A percentile compares a stretch with the other conserved stretches of the same genome.
These are phyloP conservation scores for Diplocarpon rosae DNA, from an alignment of 2,329 filamentous ascomycete genomes.

Conservation along the genomic window DNA sequence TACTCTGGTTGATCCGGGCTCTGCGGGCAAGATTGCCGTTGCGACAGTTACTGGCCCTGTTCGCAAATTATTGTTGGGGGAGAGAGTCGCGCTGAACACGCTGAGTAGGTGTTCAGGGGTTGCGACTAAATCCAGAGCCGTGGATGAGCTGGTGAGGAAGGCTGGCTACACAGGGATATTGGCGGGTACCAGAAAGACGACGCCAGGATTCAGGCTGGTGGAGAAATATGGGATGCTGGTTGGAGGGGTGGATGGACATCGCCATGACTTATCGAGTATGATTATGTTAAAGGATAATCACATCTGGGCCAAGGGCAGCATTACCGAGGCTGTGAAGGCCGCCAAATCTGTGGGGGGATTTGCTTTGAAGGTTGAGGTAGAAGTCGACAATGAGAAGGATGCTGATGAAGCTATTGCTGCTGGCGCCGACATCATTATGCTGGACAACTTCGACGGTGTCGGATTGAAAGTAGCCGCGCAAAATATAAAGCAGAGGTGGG, in stretches of 20 bases:
- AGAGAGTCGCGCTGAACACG: slow-evolving; percentile 85
- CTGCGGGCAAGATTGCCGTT: slow-evolving; percentile 42
- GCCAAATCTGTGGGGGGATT: slow-evolving; percentile 82
- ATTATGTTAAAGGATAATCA: slow-evolving; percentile 99
- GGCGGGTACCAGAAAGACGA: slow-evolving; percentile 95
- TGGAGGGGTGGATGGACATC: slow-evolving; percentile 82
- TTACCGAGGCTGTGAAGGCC: slow-evolving; percentile 73
- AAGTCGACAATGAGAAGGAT: slow-evolving; percentile 79
- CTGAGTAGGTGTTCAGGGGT: slow-evolving; percentile 86
- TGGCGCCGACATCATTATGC: slow-evolving; percentile 91
- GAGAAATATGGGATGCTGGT: slow-evolving; percentile 98
- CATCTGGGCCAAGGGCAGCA: slow-evolving; percentile 82
- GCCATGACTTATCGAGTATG: slow-evolving; percentile 88
- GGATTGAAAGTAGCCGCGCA: slow-evolving; percentile 65
- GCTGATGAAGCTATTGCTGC: slow-evolving; percentile 85
- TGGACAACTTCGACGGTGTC: slow-evolving; percentile 85
- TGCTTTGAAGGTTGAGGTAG: slow-evolving; percentile 88
- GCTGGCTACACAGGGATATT: slow-evolving; percentile 73
- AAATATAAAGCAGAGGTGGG: slow-evolving; percentile 71
- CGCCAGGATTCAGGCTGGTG: slow-evolving; percentile 85
- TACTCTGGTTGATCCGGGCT: slow-evolving; percentile 47
- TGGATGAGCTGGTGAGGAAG: slow-evolving; percentile 44
- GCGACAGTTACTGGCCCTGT: slow-evolving; percentile 82
- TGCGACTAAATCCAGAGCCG: slow-evolving; percentile 53
- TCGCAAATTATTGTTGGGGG: slow-evolving; percentile 67